Base-by-base conservation (phyloP, 2,329 filamentous ascomycete species). In the Fusarium protoensiforme region DNA sequence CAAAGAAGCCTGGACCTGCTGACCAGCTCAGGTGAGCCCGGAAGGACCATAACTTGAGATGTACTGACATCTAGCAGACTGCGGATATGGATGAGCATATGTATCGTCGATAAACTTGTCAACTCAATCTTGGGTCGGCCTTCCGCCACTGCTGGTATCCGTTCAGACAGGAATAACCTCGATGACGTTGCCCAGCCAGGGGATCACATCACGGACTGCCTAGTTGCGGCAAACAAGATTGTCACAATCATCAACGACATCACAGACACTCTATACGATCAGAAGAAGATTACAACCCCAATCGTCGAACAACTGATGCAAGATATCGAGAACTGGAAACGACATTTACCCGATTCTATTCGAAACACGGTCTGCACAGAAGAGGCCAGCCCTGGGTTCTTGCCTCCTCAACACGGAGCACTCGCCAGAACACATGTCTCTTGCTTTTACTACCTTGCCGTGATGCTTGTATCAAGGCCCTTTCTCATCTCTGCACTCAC, bases 371-470 rank as follows among this genome's bases (percentile, higher is more conserved):
- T 69, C 33, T 53, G 62, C 7, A 48, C 64, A 0, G 73, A 51
- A 3, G 54, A 75, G n/a, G 41, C 67, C 2, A 62, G 61, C 7
- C 27, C 67, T 0, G 64, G 62, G 13, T 36, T 39, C 20, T 24
- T 57, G 13, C 41, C 58, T 8, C 35, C 57, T 3, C 76, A 75
- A 1, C 80, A 83, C 20, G 82, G 81, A 0, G 82, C 84, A 3
- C 83, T 89, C 29, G 85, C 85, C 0, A 88, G 84, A 27, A 81
- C 89, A 2, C 88, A 90, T 63, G 84, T 91, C 7, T 86, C 88
- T 0, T 90, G 88, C 65, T 81, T 87, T 0, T 91, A 91, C 72
- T 90, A 91, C 71, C 89, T 90, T 63, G 87, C 88, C 0, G 87
- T 90, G 1, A 90, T 89, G 22, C 77, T 90, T 1, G 86, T 88